Conservation (phyloP, 106 monocot species). For the Platanthera guangdongensis region DNA sequence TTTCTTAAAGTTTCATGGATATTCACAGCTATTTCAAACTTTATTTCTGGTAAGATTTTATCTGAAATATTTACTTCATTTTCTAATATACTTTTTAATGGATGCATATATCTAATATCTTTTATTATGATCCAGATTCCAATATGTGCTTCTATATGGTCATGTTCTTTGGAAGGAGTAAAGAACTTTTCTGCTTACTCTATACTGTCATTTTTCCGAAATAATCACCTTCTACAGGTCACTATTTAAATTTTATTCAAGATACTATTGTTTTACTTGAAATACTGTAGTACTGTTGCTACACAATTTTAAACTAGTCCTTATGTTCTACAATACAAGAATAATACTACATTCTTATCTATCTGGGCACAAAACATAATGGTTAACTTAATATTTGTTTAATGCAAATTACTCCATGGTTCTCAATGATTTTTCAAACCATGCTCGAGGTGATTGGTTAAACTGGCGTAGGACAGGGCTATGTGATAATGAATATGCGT, state of each 20-base stretch:
- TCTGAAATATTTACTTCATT: background rate
- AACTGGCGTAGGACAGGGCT: too few species aligned
- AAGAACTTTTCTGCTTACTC: constrained; percentile 82
- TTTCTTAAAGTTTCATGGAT: constrained; percentile 73
- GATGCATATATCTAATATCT: too few species aligned
- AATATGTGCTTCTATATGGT: constrained; percentile 84
- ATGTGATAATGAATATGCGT: too few species aligned
- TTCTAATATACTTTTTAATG: too few species aligned
- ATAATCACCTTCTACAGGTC: constrained; percentile 90
- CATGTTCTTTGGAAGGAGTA: constrained; percentile 69
- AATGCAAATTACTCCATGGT: too few species aligned
- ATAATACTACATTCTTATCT: too few species aligned
- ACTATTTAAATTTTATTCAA: background rate
- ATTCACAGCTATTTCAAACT: constrained; percentile 65
- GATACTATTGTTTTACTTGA: background rate
- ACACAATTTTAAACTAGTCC: background rate
- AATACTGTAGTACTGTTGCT: background rate
- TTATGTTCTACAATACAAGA: background rate
- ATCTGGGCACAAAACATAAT: too few species aligned
- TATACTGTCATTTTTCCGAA: constrained; percentile 79
- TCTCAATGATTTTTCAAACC: too few species aligned
- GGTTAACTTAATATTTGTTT: too few species aligned
- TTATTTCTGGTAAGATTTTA: constrained; percentile 65
- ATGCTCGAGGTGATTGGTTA: too few species aligned
- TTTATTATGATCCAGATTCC: constrained; percentile 19